phyloP scores from a whole-genome alignment of 2,329 filamentous ascomycete species.

The Coniella vitis region DNA sequence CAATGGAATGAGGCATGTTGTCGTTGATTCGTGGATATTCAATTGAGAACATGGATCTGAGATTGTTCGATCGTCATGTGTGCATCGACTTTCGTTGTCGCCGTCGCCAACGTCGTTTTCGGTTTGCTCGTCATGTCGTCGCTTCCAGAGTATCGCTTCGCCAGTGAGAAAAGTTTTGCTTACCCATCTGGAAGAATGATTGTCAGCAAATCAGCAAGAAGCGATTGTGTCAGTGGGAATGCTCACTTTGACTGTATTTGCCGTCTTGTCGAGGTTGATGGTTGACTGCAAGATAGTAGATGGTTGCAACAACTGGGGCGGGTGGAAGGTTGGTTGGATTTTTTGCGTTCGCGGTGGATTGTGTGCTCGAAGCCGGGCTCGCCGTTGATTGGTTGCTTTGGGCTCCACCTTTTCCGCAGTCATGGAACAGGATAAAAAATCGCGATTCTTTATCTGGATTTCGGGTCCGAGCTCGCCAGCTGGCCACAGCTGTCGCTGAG shows the following conservation, averaged over 20 bases:
- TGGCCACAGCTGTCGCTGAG: not conserved
- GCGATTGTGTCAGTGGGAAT: not conserved
- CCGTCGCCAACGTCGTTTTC: slow-evolving; percentile 3
- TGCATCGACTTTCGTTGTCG: slow-evolving; percentile 2
- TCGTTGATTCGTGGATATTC: not conserved
- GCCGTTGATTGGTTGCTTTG: slow-evolving; percentile 5
- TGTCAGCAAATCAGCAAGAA: slow-evolving; percentile 28
- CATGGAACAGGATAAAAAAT: not conserved
- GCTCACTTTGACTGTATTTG: slow-evolving; percentile 24
- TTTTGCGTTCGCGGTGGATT: slow-evolving; percentile 6
- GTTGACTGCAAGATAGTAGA: slow-evolving; percentile 11
- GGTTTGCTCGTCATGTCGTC: slow-evolving; percentile 2
- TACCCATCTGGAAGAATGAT: slow-evolving; percentile 50
- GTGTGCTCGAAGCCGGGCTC: slow-evolving; percentile 5
- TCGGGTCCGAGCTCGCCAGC: not conserved
- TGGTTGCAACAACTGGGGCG: slow-evolving; percentile 2
- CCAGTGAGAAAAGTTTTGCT: slow-evolving; percentile 29
- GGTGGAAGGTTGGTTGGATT: slow-evolving; percentile 13
- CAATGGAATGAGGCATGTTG: not conserved
- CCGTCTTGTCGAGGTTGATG: slow-evolving; percentile 22
- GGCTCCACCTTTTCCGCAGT: slow-evolving; percentile 14
- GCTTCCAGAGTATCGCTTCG: slow-evolving; percentile 12
- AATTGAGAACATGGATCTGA: no score
- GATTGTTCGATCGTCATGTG: not conserved
- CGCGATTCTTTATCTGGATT: not conserved